A percentile compares a stretch with the other conserved stretches of the same genome.
Conservation (phyloP, 2,329 filamentous ascomycete genomes). For the Bimuria novae-zelandiae region DNA sequence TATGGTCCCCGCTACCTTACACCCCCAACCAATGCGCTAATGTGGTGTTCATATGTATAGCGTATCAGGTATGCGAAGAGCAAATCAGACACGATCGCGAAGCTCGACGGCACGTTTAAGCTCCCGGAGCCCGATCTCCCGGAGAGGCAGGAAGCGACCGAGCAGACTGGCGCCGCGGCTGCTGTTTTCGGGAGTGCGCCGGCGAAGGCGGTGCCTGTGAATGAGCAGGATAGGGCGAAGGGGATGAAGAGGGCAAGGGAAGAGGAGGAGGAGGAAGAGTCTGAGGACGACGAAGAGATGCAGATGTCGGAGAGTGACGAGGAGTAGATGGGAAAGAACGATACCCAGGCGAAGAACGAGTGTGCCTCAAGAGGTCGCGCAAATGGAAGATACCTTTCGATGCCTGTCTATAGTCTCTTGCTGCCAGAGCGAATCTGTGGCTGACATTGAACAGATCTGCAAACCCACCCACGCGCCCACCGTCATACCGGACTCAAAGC, state of each 20-base stretch:
- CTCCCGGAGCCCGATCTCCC: constrained; percentile 57
- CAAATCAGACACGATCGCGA: constrained; percentile 85
- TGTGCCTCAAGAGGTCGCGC: neutral
- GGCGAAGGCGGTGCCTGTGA: constrained; percentile 36
- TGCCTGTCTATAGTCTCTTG: neutral
- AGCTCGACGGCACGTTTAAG: constrained; percentile 88
- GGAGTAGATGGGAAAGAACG: constrained; percentile 21
- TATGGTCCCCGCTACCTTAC: too few relatives aligned
- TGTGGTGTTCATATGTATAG: too few relatives aligned
- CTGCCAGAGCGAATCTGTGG: neutral
- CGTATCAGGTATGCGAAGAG: constrained; percentile 89
- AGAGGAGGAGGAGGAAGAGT: constrained; percentile 60
- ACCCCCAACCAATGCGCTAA: too few relatives aligned
- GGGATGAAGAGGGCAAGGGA: constrained; percentile 71
- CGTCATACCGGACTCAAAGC: too few relatives aligned
- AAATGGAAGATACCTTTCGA: neutral
- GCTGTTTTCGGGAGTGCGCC: constrained; percentile 46
- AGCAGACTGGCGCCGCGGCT: constrained; percentile 45
- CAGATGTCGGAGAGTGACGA: constrained; percentile 74
- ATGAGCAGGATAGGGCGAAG: constrained; percentile 54
- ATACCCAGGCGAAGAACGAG: constrained; percentile 4
- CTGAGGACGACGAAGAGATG: constrained; percentile 58
- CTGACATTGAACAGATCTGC: neutral
- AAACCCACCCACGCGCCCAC: neutral
- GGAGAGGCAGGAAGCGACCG: constrained; percentile 15